These are phyloP conservation scores for Hirschfeldia incana DNA, from an alignment of 345 rosid genomes.

Conservation along the genomic window DNA sequence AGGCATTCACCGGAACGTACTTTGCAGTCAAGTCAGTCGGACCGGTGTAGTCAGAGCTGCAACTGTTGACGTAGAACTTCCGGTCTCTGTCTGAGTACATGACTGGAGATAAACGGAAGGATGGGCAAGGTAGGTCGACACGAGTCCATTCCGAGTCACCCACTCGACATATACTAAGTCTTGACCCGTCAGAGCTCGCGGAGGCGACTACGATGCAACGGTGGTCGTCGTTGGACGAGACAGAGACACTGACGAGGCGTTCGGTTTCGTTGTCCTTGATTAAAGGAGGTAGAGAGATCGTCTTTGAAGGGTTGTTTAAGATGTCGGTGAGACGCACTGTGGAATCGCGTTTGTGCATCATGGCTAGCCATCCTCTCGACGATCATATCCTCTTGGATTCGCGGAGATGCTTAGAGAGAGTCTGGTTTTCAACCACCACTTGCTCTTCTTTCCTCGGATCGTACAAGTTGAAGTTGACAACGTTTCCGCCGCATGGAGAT, in stretches of 20 bases:
- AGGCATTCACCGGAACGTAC: constrained; percentile 3
- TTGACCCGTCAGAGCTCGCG: neutral
- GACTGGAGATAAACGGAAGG: neutral
- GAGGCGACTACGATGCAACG: neutral
- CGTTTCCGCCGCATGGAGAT: constrained; percentile 14
- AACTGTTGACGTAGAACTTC: constrained; percentile 12
- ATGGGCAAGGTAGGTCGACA: neutral
- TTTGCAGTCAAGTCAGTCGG: neutral
- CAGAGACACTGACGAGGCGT: neutral
- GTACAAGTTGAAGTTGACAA: constrained; percentile 16
- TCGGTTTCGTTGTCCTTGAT: neutral
- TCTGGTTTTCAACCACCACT: neutral
- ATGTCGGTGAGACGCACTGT: constrained; percentile 15
- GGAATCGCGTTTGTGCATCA: neutral
- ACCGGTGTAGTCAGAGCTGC: constrained; percentile 2
- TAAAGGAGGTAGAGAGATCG: constrained; percentile 1
- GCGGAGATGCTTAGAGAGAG: neutral
- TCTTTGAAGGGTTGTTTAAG: neutral
- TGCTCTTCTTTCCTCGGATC: constrained; percentile 17
- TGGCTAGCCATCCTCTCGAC: constrained; percentile 8
- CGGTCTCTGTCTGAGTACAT: constrained; percentile 15
- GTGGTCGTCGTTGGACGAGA: neutral
- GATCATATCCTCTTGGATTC: neutral
- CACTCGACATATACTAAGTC: constrained; percentile 7
- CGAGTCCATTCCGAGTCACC: constrained; percentile 19